These are phyloP conservation scores for Ophiostoma piceae DNA, from an alignment of 2,329 filamentous ascomycete genomes.

Conservation along the genomic window DNA sequence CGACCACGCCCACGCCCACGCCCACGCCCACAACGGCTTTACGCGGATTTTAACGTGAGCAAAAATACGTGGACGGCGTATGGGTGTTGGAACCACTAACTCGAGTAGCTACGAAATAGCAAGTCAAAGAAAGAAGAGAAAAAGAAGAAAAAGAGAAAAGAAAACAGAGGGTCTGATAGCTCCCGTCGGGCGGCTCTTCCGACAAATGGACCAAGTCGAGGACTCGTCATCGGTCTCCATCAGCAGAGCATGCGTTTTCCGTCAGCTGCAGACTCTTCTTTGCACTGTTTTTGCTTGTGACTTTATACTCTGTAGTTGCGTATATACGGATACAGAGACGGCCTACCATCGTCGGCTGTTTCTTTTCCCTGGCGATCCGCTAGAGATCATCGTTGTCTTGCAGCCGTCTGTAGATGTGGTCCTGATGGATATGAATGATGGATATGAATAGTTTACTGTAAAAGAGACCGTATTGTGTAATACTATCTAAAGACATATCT, in stretches of 20 bases:
- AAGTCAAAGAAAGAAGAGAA: too few relatives aligned
- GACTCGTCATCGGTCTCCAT: conserved; percentile 11
- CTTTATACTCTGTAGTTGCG: too few relatives aligned
- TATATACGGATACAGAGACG: too few relatives aligned
- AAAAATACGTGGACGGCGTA: background rate
- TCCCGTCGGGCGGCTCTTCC: conserved; percentile 6
- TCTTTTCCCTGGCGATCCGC: background rate
- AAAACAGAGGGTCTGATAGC: background rate
- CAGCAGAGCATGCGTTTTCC: background rate
- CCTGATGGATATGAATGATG: background rate
- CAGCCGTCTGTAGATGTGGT: background rate
- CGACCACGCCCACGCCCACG: too few relatives aligned
- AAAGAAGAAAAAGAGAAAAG: too few relatives aligned
- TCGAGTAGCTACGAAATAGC: too few relatives aligned
- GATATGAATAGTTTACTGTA: too few relatives aligned
- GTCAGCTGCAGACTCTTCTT: background rate
- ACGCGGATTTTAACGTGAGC: background rate
- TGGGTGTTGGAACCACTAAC: background rate
- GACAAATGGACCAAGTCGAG: background rate
- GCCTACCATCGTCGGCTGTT: background rate
- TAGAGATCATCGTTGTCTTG: background rate
- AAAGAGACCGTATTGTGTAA: too few relatives aligned
- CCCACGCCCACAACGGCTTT: background rate
- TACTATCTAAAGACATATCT: too few relatives aligned
- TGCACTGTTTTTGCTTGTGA: background rate